Evolutionary conservation across 1,284 basidiomycete genomes (phyloP), one percentile per base, ranked within the genome.

Genomic region (Xanthoconium separans): DNA sequence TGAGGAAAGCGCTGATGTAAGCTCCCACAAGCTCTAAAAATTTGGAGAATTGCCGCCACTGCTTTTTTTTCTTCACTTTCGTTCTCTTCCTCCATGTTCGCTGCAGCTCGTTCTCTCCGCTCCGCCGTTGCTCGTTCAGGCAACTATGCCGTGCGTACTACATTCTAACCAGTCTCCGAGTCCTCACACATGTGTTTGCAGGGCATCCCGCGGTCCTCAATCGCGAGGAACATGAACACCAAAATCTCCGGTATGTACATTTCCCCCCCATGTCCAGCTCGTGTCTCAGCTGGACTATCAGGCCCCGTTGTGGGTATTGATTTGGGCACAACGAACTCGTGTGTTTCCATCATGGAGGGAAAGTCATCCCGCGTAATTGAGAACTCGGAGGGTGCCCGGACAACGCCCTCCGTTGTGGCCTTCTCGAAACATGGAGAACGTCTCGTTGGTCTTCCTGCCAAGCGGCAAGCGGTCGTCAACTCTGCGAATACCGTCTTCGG

Each of bases 401-500:
- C 96, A 61, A 99, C 96, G 30, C 97, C 97, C 10, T 99, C 96
- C 49, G 93, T 98, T 55, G 94, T 99, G 61, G 97, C 96, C 41
- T 99, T 99, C 83, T 95, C 95, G 61, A 98, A 98, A 76, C 85
- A 94, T 65, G 90, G 90, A 57, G 93, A 95, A 72, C 91, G 93
- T 61, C 82, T 97, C 42, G 91, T 98, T 60, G 96, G 96, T 75
- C 84, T 97, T 50, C 96, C 97, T 34, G 97, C 96, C 39, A 95
- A 98, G 77, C 93, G 95, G 54, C 96, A 98, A 75, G 95, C 94
- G 7, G 93, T 98, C 50, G 94, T 98, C 71, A 99, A 98, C 82
- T 83, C 93, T n/a, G 74, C 86, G 56, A 95, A 95, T 79, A 97
- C 93, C 50, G 87, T 95, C 64, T 95, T 93, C 61, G 95, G 91